These are phyloP conservation scores for Pseudogymnoascus sp. DNA, from an alignment of 2,329 filamentous ascomycete genomes.

Conservation along the genomic window DNA sequence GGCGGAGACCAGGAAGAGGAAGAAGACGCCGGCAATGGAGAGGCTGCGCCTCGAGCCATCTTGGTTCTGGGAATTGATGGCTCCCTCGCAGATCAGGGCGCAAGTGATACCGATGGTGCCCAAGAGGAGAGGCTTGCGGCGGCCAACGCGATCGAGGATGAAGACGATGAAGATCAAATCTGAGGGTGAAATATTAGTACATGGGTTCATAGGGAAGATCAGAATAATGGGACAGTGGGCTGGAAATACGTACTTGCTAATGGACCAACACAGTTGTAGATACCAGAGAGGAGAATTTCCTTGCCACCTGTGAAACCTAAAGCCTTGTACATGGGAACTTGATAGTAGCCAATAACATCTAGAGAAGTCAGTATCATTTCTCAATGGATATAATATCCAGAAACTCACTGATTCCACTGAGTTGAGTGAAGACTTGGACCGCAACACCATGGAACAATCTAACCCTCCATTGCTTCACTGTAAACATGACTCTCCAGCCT, in stretches of 20 bases:
- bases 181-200: constrained; percentile 10
- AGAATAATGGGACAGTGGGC: neutral
- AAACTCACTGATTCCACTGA: constrained; percentile 46
- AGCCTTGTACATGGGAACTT: constrained; percentile 49
- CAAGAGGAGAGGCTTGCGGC: constrained; percentile 44
- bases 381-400: neutral
- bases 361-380: neutral
- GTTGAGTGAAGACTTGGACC: constrained; percentile 58
- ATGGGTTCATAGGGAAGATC: neutral
- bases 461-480: constrained; percentile 49
- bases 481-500: constrained; percentile 51
- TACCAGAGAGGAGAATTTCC: constrained; percentile 47
- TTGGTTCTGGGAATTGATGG: constrained; percentile 44
- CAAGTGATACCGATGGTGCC: constrained; percentile 47
- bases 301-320: constrained; percentile 48
- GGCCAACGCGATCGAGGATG: constrained; percentile 45
- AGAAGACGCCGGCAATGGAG: constrained; percentile 55
- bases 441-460: constrained; percentile 53
- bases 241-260: constrained; percentile 32
- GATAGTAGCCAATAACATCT: constrained; percentile 56
- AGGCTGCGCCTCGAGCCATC: constrained; percentile 36
- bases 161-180: constrained; percentile 54
- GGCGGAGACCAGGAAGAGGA: constrained; percentile 54
- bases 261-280: constrained; percentile 53
- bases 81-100: constrained; percentile 51